phyloP scores from a whole-genome alignment of 441 rosid species.

The Pelargonium australe region DNA sequence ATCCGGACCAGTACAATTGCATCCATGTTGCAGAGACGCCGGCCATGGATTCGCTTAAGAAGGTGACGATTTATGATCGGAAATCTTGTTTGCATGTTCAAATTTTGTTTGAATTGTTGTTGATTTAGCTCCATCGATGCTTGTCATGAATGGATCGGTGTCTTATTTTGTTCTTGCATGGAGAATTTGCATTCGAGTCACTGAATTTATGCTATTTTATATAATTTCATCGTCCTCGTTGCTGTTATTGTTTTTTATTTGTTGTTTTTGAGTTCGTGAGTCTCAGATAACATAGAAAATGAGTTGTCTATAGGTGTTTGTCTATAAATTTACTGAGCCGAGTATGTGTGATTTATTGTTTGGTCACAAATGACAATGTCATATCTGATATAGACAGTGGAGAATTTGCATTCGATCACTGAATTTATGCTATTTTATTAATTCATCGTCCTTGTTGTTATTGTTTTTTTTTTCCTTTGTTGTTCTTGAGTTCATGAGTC shows the following conservation, averaged over 20 bases:
- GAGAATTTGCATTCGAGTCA: neutral
- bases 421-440: neutral
- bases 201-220: neutral
- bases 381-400: neutral
- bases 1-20: conserved; percentile 73
- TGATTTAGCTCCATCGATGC: neutral
- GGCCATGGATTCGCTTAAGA: conserved; percentile 84
- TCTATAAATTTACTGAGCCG: too few relatives aligned
- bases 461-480: neutral
- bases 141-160: neutral
- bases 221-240: neutral
- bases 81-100: neutral
- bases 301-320: too few relatives aligned
- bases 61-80: conserved; percentile 29
- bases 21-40: conserved; percentile 87
- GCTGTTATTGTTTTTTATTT: neutral
- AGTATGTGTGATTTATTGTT: too few relatives aligned
- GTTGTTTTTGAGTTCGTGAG: neutral
- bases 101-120: neutral
- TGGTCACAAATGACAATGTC: too few relatives aligned
- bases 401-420: neutral
- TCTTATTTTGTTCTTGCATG: neutral
- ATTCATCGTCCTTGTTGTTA: neutral
- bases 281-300: too few relatives aligned
- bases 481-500: too few relatives aligned